Evolutionary conservation across 352 stramenopile species (phyloP), one percentile per base, ranked within the genome.

Genomic region (Pythium angustatum): DNA sequence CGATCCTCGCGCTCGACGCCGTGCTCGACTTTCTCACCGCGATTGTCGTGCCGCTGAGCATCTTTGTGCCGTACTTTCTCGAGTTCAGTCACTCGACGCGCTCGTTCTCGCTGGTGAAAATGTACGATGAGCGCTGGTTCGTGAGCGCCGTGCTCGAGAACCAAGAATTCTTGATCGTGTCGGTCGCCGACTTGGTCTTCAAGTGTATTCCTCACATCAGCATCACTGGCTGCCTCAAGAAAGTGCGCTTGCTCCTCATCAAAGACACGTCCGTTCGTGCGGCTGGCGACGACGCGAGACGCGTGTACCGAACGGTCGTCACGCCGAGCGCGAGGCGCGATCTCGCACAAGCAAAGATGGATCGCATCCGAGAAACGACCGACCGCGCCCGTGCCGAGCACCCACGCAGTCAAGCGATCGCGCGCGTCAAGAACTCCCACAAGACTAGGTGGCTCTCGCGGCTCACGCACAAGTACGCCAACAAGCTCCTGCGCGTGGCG

Each of bases 101-200:
- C 41, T 60, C 68, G 41, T 85, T 85, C 45, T 36, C 66, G 5
- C 26, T 66, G 8, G 19, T 58, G 4, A 34, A 79, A 19, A 62
- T 76, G 15, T 85, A 84, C 34, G 67, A 69, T 9, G 79, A 88
- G 27, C 58, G 33, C 15, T 65, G 28, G 30, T 85, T 83, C 24
- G 60, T 68, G 5, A 81, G 77, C 54, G 49, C 77, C 14, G 66
- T 88, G 14, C 62, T 76, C 1, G 77, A 84, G 31, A 78, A 82
- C 62, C 71, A 75, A 12, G 67, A 78, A 11, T 69, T 83, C 33
- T 71, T 81, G 52, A 50, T 68, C 41, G 28, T 69, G 0, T 66
- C 54, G 22, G 44, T 60, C 8, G 24, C 27, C n/a, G 66, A 73
- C 51, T 19, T 69, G 2, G 21, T 73, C 14, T 63, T 69, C 56